These are phyloP conservation scores for Aureobasidium leucospermi DNA, from an alignment of 2,329 filamentous ascomycete species.

Conservation along the genomic window DNA sequence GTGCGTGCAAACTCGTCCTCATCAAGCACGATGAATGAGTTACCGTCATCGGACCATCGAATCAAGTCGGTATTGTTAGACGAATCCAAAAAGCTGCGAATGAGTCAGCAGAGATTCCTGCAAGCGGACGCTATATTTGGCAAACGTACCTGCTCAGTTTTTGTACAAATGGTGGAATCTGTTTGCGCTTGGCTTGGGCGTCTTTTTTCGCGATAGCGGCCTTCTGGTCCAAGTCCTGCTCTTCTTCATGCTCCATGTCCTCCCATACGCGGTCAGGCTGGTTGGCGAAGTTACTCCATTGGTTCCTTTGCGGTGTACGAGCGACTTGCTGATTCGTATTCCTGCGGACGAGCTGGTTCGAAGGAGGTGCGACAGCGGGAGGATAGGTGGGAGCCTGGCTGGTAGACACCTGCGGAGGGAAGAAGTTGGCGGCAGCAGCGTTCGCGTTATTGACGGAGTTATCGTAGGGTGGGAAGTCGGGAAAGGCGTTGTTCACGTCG, in stretches of 20 bases:
- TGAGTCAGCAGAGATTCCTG: neutral
- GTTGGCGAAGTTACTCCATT: conserved; percentile 36
- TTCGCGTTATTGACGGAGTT: conserved; percentile 28
- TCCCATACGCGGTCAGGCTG: conserved; percentile 29
- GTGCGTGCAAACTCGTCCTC: conserved; percentile 82
- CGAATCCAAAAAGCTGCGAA: conserved; percentile 77
- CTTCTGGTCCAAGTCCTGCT: conserved; percentile 71
- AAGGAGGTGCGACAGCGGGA: conserved; percentile 19
- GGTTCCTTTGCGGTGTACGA: conserved; percentile 26
- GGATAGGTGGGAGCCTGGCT: conserved; percentile 21
- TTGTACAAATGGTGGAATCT: conserved; percentile 95
- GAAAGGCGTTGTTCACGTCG: conserved; percentile 28
- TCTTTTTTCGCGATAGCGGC: conserved; percentile 80
- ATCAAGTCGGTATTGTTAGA: conserved; percentile 91
- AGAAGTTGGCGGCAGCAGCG: conserved; percentile 28
- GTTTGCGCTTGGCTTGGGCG: conserved; percentile 81
- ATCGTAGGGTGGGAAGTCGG: conserved; percentile 33
- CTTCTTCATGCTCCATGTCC: conserved; percentile 55
- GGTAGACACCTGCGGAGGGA: conserved; percentile 22
- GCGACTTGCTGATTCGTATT: conserved; percentile 41
- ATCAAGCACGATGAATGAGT: conserved; percentile 93
- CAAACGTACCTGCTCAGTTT: conserved; percentile 82
- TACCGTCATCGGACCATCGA: conserved; percentile 92
- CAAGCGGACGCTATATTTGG: conserved; percentile 9
- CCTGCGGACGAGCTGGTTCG: conserved; percentile 40